Evolutionary conservation across 2,329 filamentous ascomycete genomes (phyloP).

Genomic region (Fusarium chuoi): DNA sequence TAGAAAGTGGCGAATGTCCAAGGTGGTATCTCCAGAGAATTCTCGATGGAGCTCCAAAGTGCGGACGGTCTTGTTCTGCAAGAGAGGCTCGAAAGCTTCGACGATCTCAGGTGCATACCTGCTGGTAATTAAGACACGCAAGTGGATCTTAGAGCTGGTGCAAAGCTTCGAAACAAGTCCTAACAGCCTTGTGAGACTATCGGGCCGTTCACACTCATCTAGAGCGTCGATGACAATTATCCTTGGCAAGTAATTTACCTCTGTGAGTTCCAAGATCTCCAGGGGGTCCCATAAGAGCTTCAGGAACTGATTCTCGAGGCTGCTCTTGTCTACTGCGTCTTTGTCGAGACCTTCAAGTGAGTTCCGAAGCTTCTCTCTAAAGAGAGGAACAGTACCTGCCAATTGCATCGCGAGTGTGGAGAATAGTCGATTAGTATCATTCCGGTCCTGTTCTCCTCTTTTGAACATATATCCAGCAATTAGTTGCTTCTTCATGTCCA

Average conservation of each 20-base stretch:
- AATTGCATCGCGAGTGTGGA: neutral
- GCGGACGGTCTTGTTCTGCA: neutral
- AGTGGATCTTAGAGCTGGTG: fast-evolving
- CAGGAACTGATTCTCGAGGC: neutral
- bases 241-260: fast-evolving
- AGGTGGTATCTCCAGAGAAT: fast-evolving
- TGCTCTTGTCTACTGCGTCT: fast-evolving
- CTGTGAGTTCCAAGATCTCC: fast-evolving
- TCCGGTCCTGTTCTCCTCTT: neutral
- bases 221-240: neutral
- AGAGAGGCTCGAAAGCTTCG: neutral
- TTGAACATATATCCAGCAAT: neutral
- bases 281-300: neutral
- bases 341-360: neutral
- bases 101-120: neutral
- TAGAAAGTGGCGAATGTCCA: fast-evolving
- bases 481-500: fast-evolving
- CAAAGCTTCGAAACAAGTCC: neutral
- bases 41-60: neutral
- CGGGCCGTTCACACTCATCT: neutral
- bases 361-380: neutral
- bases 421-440: neutral
- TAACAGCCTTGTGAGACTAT: fast-evolving
- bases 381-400: neutral
- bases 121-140: neutral